Conservation (phyloP, 495 filamentous ascomycete species). For the Umbilicaria muhlenbergii region DNA sequence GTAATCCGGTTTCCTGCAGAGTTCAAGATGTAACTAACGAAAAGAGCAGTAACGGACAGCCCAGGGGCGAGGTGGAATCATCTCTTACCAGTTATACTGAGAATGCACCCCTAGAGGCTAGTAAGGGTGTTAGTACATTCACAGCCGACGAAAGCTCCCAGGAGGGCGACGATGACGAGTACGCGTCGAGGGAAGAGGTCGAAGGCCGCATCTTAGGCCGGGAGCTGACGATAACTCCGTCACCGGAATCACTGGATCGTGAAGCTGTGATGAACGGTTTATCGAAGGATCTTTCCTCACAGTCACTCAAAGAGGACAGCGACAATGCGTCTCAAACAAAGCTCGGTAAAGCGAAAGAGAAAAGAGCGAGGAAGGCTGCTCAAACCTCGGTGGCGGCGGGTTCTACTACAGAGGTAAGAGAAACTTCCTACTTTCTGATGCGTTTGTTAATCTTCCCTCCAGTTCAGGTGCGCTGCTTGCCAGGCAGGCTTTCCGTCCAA, state of each 20-base stretch:
- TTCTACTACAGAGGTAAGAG: neutral
- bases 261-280: constrained; percentile 8
- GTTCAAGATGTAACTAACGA: too few species aligned
- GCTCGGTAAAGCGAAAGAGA: constrained; percentile 77
- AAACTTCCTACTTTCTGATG: constrained; percentile 1
- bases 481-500: constrained; percentile 45
- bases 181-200: constrained; percentile 28
- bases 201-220: constrained; percentile 17
- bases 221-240: neutral
- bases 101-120: too few species aligned
- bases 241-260: neutral
- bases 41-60: too few species aligned
- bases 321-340: constrained; percentile 26
- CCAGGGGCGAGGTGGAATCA: too few species aligned
- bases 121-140: too few species aligned
- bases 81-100: too few species aligned
- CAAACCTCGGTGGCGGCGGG: constrained; percentile 26
- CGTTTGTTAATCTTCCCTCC: neutral
- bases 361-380: constrained; percentile 67
- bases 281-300: constrained; percentile 14
- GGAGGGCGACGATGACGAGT: constrained; percentile 24
- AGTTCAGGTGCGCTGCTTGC: constrained; percentile 46
- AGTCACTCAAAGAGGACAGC: constrained; percentile 10
- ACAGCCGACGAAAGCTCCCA: neutral
- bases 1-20: too few species aligned